Percentiles rank a stretch among this genome's conserved stretches.
Evolutionary conservation across 1,139 yeast genomes (phyloP).

Genomic region (Hemisphaericaspora lyxosophila): DNA sequence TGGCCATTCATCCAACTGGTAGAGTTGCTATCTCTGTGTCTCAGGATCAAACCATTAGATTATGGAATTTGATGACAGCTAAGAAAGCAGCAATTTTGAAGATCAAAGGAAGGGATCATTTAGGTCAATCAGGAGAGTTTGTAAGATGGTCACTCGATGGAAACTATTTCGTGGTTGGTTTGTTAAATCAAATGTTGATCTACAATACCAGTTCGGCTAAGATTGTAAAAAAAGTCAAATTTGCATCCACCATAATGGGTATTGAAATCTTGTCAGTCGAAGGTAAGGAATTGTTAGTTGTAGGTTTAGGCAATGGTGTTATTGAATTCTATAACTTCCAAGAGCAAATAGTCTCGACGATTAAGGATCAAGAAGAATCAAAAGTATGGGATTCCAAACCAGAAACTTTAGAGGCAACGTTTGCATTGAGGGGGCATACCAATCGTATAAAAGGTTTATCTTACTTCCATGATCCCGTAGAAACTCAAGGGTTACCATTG

Average conservation of each 20-base stretch:
- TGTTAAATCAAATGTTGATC: conserved; percentile 60
- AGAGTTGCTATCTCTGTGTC: conserved; percentile 89
- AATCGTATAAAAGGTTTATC: conserved; percentile 79
- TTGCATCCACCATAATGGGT: conserved; percentile 66
- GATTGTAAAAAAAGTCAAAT: conserved; percentile 48
- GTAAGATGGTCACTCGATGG: conserved; percentile 69
- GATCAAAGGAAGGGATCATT: conserved; percentile 62
- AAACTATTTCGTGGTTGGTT: conserved; percentile 71
- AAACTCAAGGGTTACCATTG: conserved; percentile 40
- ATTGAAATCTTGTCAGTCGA: conserved; percentile 51
- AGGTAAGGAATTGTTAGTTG: conserved; percentile 55
- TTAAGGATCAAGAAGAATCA: conserved; percentile 23
- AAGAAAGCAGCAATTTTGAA: conserved; percentile 86
- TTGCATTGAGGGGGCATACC: conserved; percentile 74
- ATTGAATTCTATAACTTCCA: conserved; percentile 53
- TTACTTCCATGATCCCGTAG: conserved; percentile 44
- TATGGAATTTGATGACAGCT: conserved; percentile 98
- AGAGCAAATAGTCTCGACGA: conserved; percentile 26
- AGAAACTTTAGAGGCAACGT: conserved; percentile 45
- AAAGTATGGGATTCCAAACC: conserved; percentile 30
- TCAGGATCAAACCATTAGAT: conserved; percentile 74
- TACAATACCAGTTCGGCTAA: conserved; percentile 68
- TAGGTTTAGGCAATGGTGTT: conserved; percentile 75
- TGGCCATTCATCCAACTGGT: conserved; percentile 91
- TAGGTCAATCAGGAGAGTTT: conserved; percentile 65